Evolutionary conservation across 495 filamentous ascomycete genomes (phyloP).

Genomic region (Cryomyces minteri): DNA sequence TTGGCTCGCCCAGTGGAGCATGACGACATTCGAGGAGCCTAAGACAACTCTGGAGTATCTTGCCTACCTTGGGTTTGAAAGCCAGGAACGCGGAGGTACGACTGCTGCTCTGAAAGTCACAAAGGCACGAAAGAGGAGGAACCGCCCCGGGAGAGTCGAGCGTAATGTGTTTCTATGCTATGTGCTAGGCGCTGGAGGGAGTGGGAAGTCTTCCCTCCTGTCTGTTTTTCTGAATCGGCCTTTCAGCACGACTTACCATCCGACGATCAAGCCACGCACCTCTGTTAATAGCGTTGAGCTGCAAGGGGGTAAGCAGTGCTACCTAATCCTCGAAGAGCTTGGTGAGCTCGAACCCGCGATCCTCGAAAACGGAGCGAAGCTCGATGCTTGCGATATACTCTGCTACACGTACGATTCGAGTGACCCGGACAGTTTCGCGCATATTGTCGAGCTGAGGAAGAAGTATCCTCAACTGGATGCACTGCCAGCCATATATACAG

Average conservation of each 20-base stretch:
- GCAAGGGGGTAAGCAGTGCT: slow-evolving; percentile 90
- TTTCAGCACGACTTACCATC: slow-evolving; percentile 72
- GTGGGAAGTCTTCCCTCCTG: slow-evolving; percentile 77
- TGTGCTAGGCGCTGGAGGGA: slow-evolving; percentile 64
- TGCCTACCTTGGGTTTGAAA: slow-evolving; percentile 84
- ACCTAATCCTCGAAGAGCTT: slow-evolving; percentile 84
- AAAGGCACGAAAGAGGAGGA: slow-evolving; percentile 67
- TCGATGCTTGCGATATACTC: slow-evolving; percentile 86
- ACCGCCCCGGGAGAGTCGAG: slow-evolving; percentile 66
- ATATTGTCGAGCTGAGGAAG: slow-evolving; percentile 61
- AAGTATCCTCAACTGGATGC: slow-evolving; percentile 69
- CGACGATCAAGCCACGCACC: slow-evolving; percentile 82
- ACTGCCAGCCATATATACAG: slow-evolving; percentile 76
- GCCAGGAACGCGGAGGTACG: slow-evolving; percentile 36
- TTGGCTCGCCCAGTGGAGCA: slow-evolving; percentile 98
- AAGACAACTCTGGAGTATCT: slow-evolving; percentile 90
- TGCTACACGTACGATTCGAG: slow-evolving; percentile 95
- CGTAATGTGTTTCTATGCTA: slow-evolving; percentile 95
- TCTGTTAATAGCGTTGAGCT: slow-evolving; percentile 95
- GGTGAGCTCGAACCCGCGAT: slow-evolving; percentile 91
- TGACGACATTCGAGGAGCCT: slow-evolving; percentile 94
- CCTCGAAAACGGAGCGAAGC: slow-evolving; percentile 73
- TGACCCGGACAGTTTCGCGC: slow-evolving; percentile 83
- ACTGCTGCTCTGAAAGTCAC: slow-evolving; percentile 83
- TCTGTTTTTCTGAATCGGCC: slow-evolving; percentile 80